Base-by-base conservation (phyloP, 139 green algal species). In the Chlorella sorokiniana region DNA sequence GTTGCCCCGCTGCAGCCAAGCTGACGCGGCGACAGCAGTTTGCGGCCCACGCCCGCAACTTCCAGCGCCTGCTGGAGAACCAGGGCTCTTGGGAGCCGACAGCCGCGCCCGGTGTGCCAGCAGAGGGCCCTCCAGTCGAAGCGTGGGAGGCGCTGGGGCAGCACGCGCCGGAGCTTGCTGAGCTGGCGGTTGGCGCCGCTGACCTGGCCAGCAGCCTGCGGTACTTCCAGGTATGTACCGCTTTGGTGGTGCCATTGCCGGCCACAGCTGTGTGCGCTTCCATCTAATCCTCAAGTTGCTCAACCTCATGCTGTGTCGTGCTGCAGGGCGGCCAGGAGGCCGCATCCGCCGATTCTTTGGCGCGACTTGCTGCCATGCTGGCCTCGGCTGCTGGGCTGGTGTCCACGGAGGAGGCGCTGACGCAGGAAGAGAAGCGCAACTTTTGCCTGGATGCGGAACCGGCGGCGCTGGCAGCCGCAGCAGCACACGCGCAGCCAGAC, bases 131-230 rank as follows among this genome's bases (percentile, higher is more conserved):
- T 31, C 67, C 82, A 4, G 67, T 35, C 4, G 76, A 83, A 33
- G 83, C 67, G 16, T 87, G 83, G 83, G 83, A 87, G 73, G 76
- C 52, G 22, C 65, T 87, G 38, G 35, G 35, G 3, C 72, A 81
- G 48, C 65, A 77, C 27, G 76, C 73, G 16, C 76, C 61, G 23
- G 63, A 84, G 14, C 62, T 75, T n/a, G 82, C 76, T 42, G 63
- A 77, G 44, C 27, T 84, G 71, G 82, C 82, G 18, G 72, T 44
- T n/a, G n/a, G 18, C 18, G 74, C 74, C 20, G 76, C 82, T 27
- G 82, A 86, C 62, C 31, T 86, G 70, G 48, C 45, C n/a, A 86
- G 82, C 72, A 80, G 76, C 38, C 16, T 84, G 64, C 70, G 48
- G 25, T 87, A 87, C 67, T 87, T 87, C 74, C 33, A 83, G 68